Conservation (phyloP, 2,329 filamentous ascomycete species). For the Diaporthe capsici region DNA sequence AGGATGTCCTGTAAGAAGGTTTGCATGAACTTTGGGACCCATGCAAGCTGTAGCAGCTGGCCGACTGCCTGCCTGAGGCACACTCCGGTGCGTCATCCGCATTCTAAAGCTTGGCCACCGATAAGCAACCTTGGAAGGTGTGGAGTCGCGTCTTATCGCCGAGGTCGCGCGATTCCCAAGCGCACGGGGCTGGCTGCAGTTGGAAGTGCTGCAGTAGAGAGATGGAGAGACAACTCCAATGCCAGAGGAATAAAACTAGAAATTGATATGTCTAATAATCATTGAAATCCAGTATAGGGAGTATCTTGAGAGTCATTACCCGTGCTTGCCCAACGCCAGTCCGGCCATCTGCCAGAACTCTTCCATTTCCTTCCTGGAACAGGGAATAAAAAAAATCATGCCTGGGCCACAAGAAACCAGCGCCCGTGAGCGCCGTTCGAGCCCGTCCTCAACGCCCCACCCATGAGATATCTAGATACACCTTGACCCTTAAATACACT, state of each 20-base stretch:
- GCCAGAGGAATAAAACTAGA: not conserved
- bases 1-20: not conserved
- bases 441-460: conserved; percentile 22
- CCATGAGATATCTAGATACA: not conserved
- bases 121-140: not conserved
- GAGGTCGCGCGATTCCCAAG: conserved; percentile 13
- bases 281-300: conserved; percentile 6
- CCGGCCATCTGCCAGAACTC: not conserved
- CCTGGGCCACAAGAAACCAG: conserved; percentile 10
- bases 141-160: conserved; percentile 31
- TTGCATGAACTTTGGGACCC: not conserved
- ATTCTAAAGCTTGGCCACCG: not conserved
- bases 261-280: not conserved
- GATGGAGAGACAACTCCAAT: no score
- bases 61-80: conserved; percentile 32
- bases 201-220: not conserved
- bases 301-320: conserved; percentile 21
- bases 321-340: conserved; percentile 23
- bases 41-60: not conserved
- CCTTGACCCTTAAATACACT: not conserved
- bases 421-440: conserved; percentile 9
- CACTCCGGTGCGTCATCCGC: conserved; percentile 20
- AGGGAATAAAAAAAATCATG: conserved; percentile 10
- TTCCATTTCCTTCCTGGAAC: not conserved
- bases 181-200: not conserved